Percentiles rank a stretch among this genome's conserved stretches.
Evolutionary conservation across 2,329 filamentous ascomycete genomes (phyloP).

Genomic region (Lecanicillium sp.): DNA sequence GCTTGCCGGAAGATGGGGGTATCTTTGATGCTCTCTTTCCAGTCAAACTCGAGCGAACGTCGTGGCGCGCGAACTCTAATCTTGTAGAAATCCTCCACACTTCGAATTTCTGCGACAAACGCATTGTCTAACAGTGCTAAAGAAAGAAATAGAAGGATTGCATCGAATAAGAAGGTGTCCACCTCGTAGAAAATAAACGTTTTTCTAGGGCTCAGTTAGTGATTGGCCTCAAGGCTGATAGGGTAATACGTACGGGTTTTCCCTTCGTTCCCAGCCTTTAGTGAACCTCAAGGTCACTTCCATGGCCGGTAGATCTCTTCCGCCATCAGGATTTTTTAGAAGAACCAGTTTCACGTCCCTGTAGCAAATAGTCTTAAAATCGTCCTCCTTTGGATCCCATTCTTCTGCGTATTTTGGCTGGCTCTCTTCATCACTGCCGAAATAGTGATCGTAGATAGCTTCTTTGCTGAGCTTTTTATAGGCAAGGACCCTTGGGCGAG

Average conservation of each 20-base stretch:
- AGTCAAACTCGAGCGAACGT: neutral
- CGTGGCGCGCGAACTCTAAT: constrained; percentile 2
- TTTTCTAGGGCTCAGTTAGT: neutral
- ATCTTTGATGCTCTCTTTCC: neutral
- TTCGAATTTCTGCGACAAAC: constrained; percentile 1
- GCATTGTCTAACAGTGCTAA: constrained; percentile 3
- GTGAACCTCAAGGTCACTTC: constrained; percentile 7
- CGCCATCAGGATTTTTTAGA: constrained; percentile 4
- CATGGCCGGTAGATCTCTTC: constrained; percentile 8
- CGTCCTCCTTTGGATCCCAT: constrained; percentile 3
- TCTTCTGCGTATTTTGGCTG: neutral
- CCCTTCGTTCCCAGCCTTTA: constrained; percentile 10
- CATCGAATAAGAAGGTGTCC: constrained; percentile 6
- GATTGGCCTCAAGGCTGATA: neutral
- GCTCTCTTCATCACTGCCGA: neutral
- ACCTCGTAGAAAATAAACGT: constrained; percentile 10
- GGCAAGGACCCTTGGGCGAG: neutral
- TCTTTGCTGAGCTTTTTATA: neutral
- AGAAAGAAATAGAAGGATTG: constrained; percentile 1
- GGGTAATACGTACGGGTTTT: constrained; percentile 3
- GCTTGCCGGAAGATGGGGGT: neutral
- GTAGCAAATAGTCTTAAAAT: constrained; percentile 9
- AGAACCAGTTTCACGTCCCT: constrained; percentile 2
- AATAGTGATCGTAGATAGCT: constrained; percentile 6
- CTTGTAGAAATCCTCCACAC: constrained; percentile 4